Percentiles rank a stretch among this genome's conserved stretches.
Conservation (phyloP, 2,329 filamentous ascomycete genomes). For the Monosporascus sp. region DNA sequence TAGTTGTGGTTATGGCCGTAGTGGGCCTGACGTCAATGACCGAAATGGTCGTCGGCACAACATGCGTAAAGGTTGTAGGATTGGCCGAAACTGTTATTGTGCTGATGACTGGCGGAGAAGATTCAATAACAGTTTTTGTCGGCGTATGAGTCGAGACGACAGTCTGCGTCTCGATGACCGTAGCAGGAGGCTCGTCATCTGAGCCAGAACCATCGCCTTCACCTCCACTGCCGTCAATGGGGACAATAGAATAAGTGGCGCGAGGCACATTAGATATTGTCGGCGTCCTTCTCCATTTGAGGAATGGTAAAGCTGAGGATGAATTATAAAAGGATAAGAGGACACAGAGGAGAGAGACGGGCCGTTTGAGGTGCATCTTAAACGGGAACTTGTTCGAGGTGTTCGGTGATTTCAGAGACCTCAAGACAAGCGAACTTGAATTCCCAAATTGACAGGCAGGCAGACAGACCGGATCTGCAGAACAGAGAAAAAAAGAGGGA, state of each 20-base stretch:
- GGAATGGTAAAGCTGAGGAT: constrained; percentile 24
- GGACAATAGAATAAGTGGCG: constrained; percentile 34
- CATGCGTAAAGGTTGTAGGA: constrained; percentile 10
- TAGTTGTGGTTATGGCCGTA: constrained; percentile 14
- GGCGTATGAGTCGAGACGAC: constrained; percentile 27
- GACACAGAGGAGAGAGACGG: constrained; percentile 20
- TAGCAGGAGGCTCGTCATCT: constrained; percentile 20
- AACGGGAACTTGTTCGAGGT: not conserved
- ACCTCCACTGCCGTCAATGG: constrained; percentile 28
- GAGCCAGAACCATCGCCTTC: constrained; percentile 4
- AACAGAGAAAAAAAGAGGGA: constrained; percentile 6
- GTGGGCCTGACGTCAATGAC: constrained; percentile 23
- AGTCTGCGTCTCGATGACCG: constrained; percentile 26
- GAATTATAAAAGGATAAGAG: constrained; percentile 14
- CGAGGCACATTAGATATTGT: constrained; percentile 20
- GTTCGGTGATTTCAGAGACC: not conserved
- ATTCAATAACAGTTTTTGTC: constrained; percentile 20
- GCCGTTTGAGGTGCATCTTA: constrained; percentile 27
- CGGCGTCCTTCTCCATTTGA: constrained; percentile 9
- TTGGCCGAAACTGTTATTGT: constrained; percentile 21
- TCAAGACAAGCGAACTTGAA: not conserved
- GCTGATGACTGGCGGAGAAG: constrained; percentile 23
- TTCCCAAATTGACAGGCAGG: not conserved
- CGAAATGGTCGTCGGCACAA: constrained; percentile 23
- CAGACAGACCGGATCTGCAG: not conserved